Evolutionary conservation across 495 filamentous ascomycete species (phyloP).

Genomic region (Lophium mytilinum): DNA sequence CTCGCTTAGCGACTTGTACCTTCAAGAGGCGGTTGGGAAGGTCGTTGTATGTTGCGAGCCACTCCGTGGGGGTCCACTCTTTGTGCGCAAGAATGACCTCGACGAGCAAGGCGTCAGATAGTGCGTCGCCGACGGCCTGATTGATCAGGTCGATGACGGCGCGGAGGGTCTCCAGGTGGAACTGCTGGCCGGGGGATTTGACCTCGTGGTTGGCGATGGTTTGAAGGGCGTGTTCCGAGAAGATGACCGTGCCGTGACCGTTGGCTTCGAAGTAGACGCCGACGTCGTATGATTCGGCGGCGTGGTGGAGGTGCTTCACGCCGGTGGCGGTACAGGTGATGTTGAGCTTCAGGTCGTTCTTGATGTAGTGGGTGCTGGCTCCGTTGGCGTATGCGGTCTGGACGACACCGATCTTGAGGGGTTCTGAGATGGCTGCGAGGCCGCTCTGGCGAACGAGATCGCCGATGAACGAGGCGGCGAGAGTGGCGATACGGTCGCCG

Average conservation of each 20-base stretch:
- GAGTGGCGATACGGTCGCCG: conserved; percentile 91
- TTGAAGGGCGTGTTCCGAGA: conserved; percentile 74
- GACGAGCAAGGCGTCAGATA: conserved; percentile 92
- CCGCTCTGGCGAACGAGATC: conserved; percentile 76
- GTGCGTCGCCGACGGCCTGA: conserved; percentile 91
- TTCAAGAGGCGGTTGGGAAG: conserved; percentile 90
- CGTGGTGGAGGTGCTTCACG: conserved; percentile 96
- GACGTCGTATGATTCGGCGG: conserved; percentile 80
- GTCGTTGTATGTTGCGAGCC: conserved; percentile 90
- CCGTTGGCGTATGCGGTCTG: conserved; percentile 99
- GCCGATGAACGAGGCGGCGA: conserved; percentile 88
- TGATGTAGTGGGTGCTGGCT: conserved; percentile 84
- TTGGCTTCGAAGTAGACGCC: conserved; percentile 99
- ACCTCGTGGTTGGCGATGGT: conserved; percentile 69
- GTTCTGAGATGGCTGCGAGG: conserved; percentile 49
- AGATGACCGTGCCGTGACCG: conserved; percentile 92
- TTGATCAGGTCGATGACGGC: conserved; percentile 88
- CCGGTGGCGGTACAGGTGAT: conserved; percentile 91
- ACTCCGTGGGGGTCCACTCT: conserved; percentile 80
- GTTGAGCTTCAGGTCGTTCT: conserved; percentile 77
- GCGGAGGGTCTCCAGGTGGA: conserved; percentile 69
- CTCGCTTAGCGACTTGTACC: conserved; percentile 80
- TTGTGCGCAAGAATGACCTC: conserved; percentile 96
- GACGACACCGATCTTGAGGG: conserved; percentile 79
- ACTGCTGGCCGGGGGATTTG: conserved; percentile 83